Evolutionary conservation across 2,329 filamentous ascomycete genomes (phyloP).

Genomic region (Sporothrix pallida): DNA sequence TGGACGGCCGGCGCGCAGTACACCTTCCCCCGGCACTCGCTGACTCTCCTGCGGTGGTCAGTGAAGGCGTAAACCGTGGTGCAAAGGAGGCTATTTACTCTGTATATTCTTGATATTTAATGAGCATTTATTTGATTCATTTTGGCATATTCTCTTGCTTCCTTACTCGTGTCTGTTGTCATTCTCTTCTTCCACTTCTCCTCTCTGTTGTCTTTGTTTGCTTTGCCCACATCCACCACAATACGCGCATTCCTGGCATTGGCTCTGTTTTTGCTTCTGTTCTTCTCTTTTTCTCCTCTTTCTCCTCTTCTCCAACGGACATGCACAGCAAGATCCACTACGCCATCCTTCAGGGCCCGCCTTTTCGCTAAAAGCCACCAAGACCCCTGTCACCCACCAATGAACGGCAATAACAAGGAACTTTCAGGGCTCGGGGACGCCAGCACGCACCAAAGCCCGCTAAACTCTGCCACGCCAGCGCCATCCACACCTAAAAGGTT

Average conservation of each 20-base stretch:
- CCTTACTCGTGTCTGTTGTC: not conserved
- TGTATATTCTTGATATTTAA: not conserved
- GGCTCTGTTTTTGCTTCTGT: not conserved
- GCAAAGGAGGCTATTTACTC: too few species aligned
- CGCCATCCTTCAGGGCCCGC: too few species aligned
- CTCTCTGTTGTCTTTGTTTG: not conserved
- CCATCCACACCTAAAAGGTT: too few species aligned
- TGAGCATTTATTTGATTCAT: not conserved
- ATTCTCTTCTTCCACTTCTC: not conserved
- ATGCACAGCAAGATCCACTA: too few species aligned
- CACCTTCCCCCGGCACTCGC: conserved; percentile 5
- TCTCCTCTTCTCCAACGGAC: too few species aligned
- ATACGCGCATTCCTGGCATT: not conserved
- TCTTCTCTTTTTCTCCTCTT: too few species aligned
- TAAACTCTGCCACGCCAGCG: too few species aligned
- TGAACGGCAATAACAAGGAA: not conserved
- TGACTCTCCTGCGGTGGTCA: conserved; percentile 3
- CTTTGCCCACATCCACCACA: not conserved
- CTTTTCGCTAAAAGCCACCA: not conserved
- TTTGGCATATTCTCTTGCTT: not conserved
- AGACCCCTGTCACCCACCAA: not conserved
- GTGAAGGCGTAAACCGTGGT: not conserved
- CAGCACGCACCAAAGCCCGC: not conserved
- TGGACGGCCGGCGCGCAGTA: conserved; percentile 23
- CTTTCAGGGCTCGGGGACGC: not conserved